Base-by-base conservation (phyloP, 805 yeast species). In the Cyberlindnera suaveolens region DNA sequence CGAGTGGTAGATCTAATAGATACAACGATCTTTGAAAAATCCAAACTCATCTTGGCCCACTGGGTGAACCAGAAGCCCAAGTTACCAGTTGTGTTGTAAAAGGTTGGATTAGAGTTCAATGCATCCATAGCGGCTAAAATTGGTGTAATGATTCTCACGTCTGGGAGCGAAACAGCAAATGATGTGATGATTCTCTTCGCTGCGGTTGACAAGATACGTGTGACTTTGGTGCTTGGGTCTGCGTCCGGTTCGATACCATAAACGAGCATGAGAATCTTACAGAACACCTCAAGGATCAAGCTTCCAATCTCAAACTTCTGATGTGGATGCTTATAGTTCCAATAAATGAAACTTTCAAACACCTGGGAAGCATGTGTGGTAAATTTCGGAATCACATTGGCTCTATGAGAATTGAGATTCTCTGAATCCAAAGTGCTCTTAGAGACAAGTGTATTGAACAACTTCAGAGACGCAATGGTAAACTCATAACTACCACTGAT, bases 321-420 rank as follows among this genome's bases (percentile, higher is more conserved):
- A 37, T 66, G 61, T 1, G 76, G 64, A 10, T 72, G 60, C 27
- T 67, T 64, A 60, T 78, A 89, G 49, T 78, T 74, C 85, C 95
- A 87, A 55, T 73, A 77, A 4, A 72, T 64, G 51, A 81, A 85
- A 50, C 85, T 79, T 54, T 88, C 96, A 62, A 80, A 86, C 0
- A 85, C 75, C 40, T 75, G 75, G n/a, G 85, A 62, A 33, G 80
- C 65, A 59, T 82, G 85, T 5, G 65, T 59, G 1, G 75, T 66
- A 37, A 85, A 63, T 42, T 73, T 73, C 17, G 73, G 67, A 31
- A 89, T 60, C 5, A 85, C 77, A 8, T 72, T 73, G 5, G 77
- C 63, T 56, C 80, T 81, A 17, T 56, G 59, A 11, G 60, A 31
- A 13, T 72, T 54, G 40, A 69, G 67, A 2, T 56, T 50, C 5